Evolutionary conservation across 2,329 filamentous ascomycete genomes (phyloP).

Genomic region (Arthrobotrys conoides): DNA sequence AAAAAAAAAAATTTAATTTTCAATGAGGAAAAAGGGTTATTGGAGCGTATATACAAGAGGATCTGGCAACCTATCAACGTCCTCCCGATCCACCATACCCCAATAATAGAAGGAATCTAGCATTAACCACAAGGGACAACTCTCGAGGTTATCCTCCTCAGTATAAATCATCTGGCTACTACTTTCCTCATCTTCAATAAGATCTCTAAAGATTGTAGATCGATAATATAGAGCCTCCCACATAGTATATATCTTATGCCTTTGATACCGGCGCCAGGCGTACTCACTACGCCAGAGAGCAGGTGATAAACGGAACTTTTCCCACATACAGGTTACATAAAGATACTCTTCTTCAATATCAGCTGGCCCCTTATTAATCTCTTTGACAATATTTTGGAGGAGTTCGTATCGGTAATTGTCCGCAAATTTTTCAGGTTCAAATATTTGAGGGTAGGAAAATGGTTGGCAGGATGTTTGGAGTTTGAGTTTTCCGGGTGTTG

Average conservation of each 20-base stretch:
- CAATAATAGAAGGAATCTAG: neutral
- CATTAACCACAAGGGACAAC: neutral
- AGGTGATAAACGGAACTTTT: neutral
- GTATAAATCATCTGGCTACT: too few species aligned
- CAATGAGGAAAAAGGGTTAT: too few species aligned
- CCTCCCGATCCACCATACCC: neutral
- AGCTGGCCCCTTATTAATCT: neutral
- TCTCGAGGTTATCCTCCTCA: too few species aligned
- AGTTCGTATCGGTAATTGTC: neutral
- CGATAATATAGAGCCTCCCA: conserved; percentile 18
- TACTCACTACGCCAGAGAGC: neutral
- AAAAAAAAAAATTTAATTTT: too few species aligned
- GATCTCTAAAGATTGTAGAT: neutral
- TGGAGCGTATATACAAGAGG: neutral
- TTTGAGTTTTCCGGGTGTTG: too few species aligned
- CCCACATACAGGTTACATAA: neutral
- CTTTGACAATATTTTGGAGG: neutral
- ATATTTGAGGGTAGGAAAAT: neutral
- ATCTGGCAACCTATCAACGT: conserved; percentile 4
- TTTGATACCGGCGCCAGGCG: neutral
- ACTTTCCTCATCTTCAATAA: neutral
- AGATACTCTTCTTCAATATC: neutral
- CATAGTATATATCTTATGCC: conserved; percentile 1
- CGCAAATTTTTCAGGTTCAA: too few species aligned
- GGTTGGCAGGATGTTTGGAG: too few species aligned